Conservation (phyloP, 2,329 filamentous ascomycete genomes). For the Epichloe coenophiala region DNA sequence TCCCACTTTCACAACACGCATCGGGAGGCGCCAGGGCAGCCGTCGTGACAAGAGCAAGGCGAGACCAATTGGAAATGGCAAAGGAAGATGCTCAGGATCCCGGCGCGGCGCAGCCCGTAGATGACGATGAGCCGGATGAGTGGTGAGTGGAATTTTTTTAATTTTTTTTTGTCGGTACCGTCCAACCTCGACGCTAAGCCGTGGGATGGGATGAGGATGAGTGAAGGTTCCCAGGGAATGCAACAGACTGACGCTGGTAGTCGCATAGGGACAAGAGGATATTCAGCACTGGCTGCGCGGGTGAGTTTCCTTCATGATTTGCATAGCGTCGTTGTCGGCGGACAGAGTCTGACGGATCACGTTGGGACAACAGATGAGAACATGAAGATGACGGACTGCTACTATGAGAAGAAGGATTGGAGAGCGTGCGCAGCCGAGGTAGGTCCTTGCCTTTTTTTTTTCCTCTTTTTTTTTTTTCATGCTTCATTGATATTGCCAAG, state of each 20-base stretch:
- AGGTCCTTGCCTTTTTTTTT: conserved; percentile 22
- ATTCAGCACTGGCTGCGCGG: conserved; percentile 87
- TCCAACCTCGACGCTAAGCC: conserved; percentile 14
- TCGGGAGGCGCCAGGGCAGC: neutral
- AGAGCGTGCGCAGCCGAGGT: conserved; percentile 78
- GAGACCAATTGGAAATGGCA: conserved; percentile 23
- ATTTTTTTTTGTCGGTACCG: neutral
- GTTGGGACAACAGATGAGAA: conserved; percentile 56
- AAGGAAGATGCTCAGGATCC: conserved; percentile 35
- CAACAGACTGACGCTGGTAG: conserved; percentile 4
- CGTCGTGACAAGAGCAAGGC: neutral
- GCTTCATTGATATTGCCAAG: neutral
- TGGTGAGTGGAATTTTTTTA: conserved; percentile 50
- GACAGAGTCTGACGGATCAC: neutral
- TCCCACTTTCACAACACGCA: conserved; percentile 1
- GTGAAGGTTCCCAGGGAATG: no score
- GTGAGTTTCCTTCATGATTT: conserved; percentile 32
- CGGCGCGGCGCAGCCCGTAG: conserved; percentile 21
- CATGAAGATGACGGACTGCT: conserved; percentile 82
- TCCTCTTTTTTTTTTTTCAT: rapidly evolving
- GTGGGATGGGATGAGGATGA: neutral
- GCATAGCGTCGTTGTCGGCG: neutral
- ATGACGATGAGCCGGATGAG: conserved; percentile 78
- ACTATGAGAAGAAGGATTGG: conserved; percentile 95
- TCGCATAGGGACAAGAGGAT: conserved; percentile 82